Evolutionary conservation across 441 rosid genomes (phyloP).

Genomic region (Adansonia rubrostipa): DNA sequence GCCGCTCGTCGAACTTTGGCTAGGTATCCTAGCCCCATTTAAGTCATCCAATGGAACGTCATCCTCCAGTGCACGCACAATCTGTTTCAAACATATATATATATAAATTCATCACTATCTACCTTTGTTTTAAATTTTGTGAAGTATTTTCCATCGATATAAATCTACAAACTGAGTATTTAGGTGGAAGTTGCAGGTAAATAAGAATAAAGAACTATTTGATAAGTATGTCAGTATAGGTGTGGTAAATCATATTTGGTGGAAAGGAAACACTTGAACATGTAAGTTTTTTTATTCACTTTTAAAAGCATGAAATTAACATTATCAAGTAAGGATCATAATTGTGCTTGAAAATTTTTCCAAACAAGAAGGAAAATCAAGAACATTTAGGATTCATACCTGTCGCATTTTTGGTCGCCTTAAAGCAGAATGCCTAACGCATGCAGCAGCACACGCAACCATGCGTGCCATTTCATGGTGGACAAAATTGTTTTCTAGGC

Average conservation of each 20-base stretch:
- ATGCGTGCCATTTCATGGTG: conserved; percentile 66
- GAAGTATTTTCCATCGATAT: not conserved
- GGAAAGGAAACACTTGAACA: not conserved
- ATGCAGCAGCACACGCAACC: conserved; percentile 79
- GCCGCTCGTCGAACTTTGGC: conserved; percentile 36
- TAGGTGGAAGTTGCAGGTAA: not conserved
- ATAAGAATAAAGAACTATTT: too few species aligned
- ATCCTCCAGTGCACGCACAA: conserved; percentile 85
- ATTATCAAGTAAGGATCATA: not conserved
- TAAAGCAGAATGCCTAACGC: conserved; percentile 67
- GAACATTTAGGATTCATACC: conserved; percentile 33
- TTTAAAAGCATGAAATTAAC: not conserved
- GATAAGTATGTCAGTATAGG: not conserved
- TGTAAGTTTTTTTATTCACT: not conserved
- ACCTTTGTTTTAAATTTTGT: not conserved
- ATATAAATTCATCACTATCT: not conserved
- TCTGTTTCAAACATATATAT: conserved; percentile 44
- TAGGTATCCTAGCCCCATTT: conserved; percentile 48
- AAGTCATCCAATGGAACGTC: conserved; percentile 67
- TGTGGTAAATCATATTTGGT: not conserved
- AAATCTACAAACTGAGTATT: not conserved
- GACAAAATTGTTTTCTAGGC: conserved; percentile 54
- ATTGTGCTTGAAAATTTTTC: not conserved
- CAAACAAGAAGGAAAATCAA: not conserved
- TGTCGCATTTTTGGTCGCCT: conserved; percentile 89